Conservation (phyloP, 257 asterid species). For the Mitragyna speciosa region DNA sequence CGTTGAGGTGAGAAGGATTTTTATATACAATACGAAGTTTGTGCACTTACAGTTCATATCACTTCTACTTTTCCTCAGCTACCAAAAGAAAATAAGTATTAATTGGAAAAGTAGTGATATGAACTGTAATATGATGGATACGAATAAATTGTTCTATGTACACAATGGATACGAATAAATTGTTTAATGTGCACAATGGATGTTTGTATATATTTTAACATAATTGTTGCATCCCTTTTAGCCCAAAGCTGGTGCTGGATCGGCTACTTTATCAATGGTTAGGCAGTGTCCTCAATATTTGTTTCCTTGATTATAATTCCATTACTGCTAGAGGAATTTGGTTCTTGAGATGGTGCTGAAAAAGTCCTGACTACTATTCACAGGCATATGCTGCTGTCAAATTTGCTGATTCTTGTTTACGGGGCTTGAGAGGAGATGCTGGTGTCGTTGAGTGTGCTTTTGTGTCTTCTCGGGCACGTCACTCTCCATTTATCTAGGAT, state of each 20-base stretch:
- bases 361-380: neutral
- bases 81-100: neutral
- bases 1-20: conserved; percentile 62
- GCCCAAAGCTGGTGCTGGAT: conserved; percentile 99
- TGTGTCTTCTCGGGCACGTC: conserved; percentile 79
- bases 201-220: neutral
- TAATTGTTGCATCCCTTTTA: conserved; percentile 32
- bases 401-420: conserved; percentile 91
- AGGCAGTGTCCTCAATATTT: conserved; percentile 14
- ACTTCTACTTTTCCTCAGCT: neutral
- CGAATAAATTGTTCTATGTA: neutral
- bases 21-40: neutral
- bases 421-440: conserved; percentile 91
- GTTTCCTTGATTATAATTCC: neutral
- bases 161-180: too few species aligned
- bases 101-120: neutral
- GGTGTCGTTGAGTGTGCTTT: conserved; percentile 75
- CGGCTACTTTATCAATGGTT: conserved; percentile 98
- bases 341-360: conserved; percentile 1
- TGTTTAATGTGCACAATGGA: too few species aligned
- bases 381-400: conserved; percentile 98
- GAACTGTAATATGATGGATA: neutral
- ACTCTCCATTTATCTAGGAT: neutral
- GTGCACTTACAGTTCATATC: neutral
- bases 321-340: neutral